These are phyloP conservation scores for Capsicum rhomboideum DNA, from an alignment of 257 asterid genomes.

Conservation along the genomic window DNA sequence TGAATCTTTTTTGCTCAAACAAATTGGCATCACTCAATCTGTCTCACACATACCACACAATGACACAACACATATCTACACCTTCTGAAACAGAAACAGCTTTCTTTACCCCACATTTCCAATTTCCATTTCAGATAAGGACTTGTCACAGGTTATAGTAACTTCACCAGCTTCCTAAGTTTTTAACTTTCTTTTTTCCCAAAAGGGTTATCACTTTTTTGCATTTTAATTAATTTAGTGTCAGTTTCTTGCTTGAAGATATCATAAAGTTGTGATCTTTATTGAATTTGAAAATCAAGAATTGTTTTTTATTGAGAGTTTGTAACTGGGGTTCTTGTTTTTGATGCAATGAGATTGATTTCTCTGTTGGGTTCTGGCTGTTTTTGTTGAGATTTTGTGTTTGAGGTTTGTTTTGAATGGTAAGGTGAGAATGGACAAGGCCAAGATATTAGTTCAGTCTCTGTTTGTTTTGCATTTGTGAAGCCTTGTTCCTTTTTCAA, in stretches of 20 bases:
- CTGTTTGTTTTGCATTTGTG: constrained; percentile 14
- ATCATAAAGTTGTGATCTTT: neutral
- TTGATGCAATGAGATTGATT: constrained; percentile 7
- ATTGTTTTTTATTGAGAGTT: neutral
- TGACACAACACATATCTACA: constrained; percentile 1
- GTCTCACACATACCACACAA: constrained; percentile 6
- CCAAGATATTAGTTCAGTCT: constrained; percentile 15
- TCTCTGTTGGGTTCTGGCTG: neutral
- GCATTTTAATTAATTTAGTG: neutral
- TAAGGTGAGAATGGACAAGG: constrained; percentile 25
- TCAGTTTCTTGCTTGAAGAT: neutral
- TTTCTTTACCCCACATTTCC: constrained; percentile 8
- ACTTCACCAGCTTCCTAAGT: neutral
- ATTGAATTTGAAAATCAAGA: neutral
- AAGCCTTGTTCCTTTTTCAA: constrained; percentile 9
- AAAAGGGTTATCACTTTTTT: neutral
- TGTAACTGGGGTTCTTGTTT: neutral
- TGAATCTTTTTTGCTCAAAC: neutral
- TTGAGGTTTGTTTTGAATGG: constrained; percentile 12
- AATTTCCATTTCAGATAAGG: constrained; percentile 6
- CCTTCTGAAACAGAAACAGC: neutral
- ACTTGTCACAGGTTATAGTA: neutral
- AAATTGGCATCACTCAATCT: constrained; percentile 1
- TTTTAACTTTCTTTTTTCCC: neutral
- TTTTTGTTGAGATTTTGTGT: constrained; percentile 5